Conservation (phyloP, 106 monocot species). For the Ottelia alismoides region DNA sequence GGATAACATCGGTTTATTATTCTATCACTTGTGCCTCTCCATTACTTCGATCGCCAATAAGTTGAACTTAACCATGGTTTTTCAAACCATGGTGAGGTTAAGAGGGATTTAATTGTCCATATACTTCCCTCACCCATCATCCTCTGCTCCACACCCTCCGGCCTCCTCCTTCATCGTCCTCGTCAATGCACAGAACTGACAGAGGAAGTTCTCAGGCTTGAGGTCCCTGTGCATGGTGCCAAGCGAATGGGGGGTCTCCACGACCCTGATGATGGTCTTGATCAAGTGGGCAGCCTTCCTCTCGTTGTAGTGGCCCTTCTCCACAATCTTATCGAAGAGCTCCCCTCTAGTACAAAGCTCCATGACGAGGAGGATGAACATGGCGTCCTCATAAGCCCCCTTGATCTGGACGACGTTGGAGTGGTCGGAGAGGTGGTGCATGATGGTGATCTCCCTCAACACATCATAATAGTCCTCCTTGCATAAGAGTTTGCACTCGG, state of each 20-base stretch:
- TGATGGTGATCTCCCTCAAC: background rate
- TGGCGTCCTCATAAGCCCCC: background rate
- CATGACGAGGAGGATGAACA: background rate
- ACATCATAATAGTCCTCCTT: background rate
- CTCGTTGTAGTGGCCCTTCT: slow-evolving; percentile 47
- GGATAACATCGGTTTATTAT: too few species aligned
- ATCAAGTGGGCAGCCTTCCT: slow-evolving; percentile 30
- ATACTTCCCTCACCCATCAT: too few species aligned
- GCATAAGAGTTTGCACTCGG: too few species aligned
- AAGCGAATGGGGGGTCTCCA: slow-evolving; percentile 72
- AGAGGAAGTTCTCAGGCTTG: slow-evolving; percentile 62
- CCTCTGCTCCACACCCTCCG: too few species aligned
- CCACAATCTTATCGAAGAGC: slow-evolving; percentile 54
- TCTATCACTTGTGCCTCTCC: too few species aligned
- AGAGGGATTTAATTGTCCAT: too few species aligned
- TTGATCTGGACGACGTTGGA: background rate
- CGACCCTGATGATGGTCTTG: slow-evolving; percentile 39
- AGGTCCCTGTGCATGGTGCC: too few species aligned
- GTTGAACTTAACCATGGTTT: too few species aligned
- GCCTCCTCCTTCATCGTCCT: too few species aligned
- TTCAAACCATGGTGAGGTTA: too few species aligned
- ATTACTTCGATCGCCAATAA: too few species aligned
- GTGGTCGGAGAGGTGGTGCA: background rate
- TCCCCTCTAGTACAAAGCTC: slow-evolving; percentile 17
- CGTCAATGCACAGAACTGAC: slow-evolving; percentile 25